Percentiles rank a stretch among this genome's conserved stretches.
These are phyloP conservation scores for Penicillium egyptiacum DNA, from an alignment of 495 filamentous ascomycete species.

Conservation along the genomic window DNA sequence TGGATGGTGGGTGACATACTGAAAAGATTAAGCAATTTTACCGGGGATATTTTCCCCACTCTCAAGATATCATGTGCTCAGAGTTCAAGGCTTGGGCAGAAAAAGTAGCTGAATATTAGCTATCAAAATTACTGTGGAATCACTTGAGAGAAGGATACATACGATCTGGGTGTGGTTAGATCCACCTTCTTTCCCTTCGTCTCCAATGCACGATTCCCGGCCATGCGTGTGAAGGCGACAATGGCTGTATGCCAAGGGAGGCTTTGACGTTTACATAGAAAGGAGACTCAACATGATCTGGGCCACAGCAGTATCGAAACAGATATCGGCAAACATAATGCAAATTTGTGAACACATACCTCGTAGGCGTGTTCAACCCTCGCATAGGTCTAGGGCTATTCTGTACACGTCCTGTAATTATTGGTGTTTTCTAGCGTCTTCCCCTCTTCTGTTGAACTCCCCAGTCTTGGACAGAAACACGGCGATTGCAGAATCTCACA, in stretches of 20 bases:
- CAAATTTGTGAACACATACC: not conserved
- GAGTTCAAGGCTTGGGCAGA: not conserved
- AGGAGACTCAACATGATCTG: not conserved
- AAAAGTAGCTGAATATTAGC: not conserved
- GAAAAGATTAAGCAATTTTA: constrained; percentile 16
- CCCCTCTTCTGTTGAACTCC: not conserved
- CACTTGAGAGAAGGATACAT: not conserved
- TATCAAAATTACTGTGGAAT: not conserved
- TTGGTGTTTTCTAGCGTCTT: not conserved
- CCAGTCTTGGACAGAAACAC: not conserved
- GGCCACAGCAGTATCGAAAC: not conserved
- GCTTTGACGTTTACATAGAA: not conserved
- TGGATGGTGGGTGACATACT: constrained; percentile 18
- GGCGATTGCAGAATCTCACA: not conserved
- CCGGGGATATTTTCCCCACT: not conserved
- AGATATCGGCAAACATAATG: not conserved
- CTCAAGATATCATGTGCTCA: not conserved
- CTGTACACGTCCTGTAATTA: not conserved
- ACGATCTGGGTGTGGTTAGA: not conserved
- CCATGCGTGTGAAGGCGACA: not conserved
- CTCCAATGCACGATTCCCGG: not conserved
- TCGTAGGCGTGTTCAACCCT: not conserved
- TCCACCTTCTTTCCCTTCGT: not conserved
- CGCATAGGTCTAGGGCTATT: not conserved
- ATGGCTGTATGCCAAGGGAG: not conserved